Base-by-base conservation (phyloP, 257 asterid genomes). In the Thymus quinquecostatus region DNA sequence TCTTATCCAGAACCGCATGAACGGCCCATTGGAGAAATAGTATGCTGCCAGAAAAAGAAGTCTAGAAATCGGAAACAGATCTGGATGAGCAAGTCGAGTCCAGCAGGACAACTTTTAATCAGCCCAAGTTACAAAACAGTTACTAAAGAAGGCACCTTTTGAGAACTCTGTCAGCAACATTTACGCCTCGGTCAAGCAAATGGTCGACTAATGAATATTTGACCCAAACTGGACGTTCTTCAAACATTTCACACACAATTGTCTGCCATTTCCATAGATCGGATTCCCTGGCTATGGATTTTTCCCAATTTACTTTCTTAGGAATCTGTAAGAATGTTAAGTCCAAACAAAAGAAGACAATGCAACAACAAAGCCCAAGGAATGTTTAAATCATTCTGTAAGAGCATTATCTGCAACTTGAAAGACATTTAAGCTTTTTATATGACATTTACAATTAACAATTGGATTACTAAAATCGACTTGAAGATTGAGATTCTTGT, bases 1-100 rank as follows among this genome's bases (percentile, higher is more conserved):
- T 82, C 87, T 88, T 70, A 94, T 88, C 91, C 90, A 91, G 82
- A 94, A 88, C 78, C 96, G 85, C 75, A 82, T 84, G 80, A 82
- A 94, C 60, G 99, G 99, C 62, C 97, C 97, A 72, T 88, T 89
- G 69, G 92, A 84, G 82, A 94, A 94, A 80, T 94, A 94, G 80
- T 94, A 94, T 72, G 97, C 96, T 32, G 83, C 92, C 75, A 93
- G 59, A 34, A 87, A 86, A 62, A 94, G 96, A 80, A 94, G 91
- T 88, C 98, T 93, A 84, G 64, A 77, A 72, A 77, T 63, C 45
- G 63, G 33, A 81, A 70, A 80, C 47, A 66, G 61, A 57, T 45
- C 41, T 41, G 50, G 70, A 73, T 72, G 50, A 76, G 82, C 74
- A 71, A 50, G 11, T 69, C 50, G 59, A 78, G 44, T 48, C 64